A percentile compares a stretch with the other conserved stretches of the same genome.
Conservation (phyloP, 257 asterid genomes). For the Coffea canephora region DNA sequence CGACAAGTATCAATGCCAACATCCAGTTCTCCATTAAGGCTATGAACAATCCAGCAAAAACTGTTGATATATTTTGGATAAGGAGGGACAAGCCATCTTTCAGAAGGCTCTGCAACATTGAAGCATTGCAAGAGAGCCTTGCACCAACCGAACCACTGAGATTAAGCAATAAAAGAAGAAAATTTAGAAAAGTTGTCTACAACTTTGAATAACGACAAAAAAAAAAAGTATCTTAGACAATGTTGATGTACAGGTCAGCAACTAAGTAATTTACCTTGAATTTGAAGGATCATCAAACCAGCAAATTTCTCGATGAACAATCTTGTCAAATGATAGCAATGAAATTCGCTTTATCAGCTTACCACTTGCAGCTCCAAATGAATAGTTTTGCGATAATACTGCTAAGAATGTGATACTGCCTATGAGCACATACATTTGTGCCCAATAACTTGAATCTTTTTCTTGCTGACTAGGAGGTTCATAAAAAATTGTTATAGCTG, state of each 20-base stretch:
- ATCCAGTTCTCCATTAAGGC: conserved; percentile 31
- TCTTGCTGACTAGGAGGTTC: conserved; percentile 22
- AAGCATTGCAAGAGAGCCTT: conserved; percentile 28
- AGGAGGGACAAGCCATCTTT: conserved; percentile 24
- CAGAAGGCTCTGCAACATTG: conserved; percentile 20
- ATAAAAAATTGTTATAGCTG: conserved; percentile 26
- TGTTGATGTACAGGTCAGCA: not conserved
- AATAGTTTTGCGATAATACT: conserved; percentile 21
- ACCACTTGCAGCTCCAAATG: conserved; percentile 35
- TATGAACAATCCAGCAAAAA: conserved; percentile 27
- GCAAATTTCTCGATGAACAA: conserved; percentile 26
- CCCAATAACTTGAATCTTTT: conserved; percentile 32
- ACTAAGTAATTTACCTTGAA: conserved; percentile 24
- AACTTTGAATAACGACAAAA: not conserved
- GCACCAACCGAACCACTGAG: conserved; percentile 36
- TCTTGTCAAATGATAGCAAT: conserved; percentile 23
- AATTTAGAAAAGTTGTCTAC: not conserved
- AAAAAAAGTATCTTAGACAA: not conserved
- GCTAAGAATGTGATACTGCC: conserved; percentile 21
- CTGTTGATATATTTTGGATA: conserved; percentile 32
- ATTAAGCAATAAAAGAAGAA: not conserved
- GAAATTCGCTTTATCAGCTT: conserved; percentile 25
- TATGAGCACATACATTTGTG: conserved; percentile 21
- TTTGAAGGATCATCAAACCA: conserved; percentile 39
- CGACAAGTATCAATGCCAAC: conserved; percentile 26